These are phyloP conservation scores for Arxiozyma telluris DNA, from an alignment of 1,139 yeast genomes.

Conservation along the genomic window DNA sequence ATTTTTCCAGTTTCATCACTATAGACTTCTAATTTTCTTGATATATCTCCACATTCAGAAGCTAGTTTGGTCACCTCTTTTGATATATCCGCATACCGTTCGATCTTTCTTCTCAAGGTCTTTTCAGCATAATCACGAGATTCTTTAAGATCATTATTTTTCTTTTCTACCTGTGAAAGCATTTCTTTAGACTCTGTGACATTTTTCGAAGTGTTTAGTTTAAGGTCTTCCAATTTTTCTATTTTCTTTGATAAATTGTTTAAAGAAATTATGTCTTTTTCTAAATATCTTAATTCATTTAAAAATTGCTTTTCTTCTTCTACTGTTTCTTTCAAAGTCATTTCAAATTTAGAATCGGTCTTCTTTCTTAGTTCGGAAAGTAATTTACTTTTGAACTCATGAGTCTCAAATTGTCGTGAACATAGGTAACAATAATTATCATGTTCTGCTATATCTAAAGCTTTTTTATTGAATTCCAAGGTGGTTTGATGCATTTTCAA, in stretches of 20 bases:
- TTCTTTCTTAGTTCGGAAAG: slow-evolving; percentile 30
- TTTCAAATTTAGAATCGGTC: slow-evolving; percentile 28
- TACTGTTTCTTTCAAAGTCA: slow-evolving; percentile 30
- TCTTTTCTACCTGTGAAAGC: slow-evolving; percentile 7
- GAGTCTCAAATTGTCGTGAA: slow-evolving; percentile 46
- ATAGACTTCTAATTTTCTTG: slow-evolving; percentile 31
- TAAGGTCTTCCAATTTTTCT: background rate
- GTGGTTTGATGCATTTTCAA: slow-evolving; percentile 59
- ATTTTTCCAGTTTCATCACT: slow-evolving; percentile 14
- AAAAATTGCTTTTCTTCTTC: slow-evolving; percentile 36
- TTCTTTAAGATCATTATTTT: slow-evolving; percentile 12
- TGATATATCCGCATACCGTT: slow-evolving; percentile 14
- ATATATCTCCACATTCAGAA: slow-evolving; percentile 34
- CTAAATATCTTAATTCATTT: slow-evolving; percentile 29
- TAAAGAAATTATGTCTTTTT: slow-evolving; percentile 17
- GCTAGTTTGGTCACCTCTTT: slow-evolving; percentile 31
- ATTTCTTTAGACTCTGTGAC: background rate
- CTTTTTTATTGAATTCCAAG: slow-evolving; percentile 53
- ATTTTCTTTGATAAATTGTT: background rate
- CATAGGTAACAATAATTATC: slow-evolving; percentile 58
- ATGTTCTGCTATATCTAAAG: slow-evolving; percentile 50
- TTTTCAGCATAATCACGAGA: slow-evolving; percentile 17
- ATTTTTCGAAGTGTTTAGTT: background rate
- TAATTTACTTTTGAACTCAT: slow-evolving; percentile 28
- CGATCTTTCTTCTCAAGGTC: slow-evolving; percentile 18